Percentiles rank a stretch among this genome's conserved stretches.
Evolutionary conservation across 208 protist genomes (phyloP).

Genomic region (Acanthamoeba healyi): DNA sequence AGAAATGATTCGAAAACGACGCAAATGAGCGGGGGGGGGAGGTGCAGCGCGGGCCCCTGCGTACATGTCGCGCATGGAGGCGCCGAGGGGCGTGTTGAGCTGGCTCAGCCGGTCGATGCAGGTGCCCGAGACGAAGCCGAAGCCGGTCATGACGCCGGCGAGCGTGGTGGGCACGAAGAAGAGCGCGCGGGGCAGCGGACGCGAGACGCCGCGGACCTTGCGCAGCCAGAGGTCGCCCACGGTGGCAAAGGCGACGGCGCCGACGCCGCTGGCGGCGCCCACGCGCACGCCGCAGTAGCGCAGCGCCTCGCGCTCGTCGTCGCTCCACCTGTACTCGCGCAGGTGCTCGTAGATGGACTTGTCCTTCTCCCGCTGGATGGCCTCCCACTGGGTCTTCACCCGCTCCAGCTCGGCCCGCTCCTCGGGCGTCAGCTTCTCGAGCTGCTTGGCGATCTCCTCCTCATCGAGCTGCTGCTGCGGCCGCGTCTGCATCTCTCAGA

Average conservation of each 20-base stretch:
- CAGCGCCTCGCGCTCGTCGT: neutral
- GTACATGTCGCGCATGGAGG: slow-evolving; percentile 9
- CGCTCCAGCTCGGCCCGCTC: neutral
- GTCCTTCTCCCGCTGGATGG: neutral
- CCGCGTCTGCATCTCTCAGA: neutral
- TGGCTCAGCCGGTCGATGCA: neutral
- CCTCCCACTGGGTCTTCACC: slow-evolving; percentile 8
- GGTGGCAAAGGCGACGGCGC: neutral
- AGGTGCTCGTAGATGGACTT: neutral
- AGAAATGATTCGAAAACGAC: neutral
- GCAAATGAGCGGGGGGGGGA: neutral
- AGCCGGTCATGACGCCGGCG: neutral
- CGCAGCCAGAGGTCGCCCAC: neutral
- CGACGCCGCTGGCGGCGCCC: neutral
- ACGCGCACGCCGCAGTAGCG: neutral
- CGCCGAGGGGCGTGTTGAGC: neutral
- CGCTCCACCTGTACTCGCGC: neutral
- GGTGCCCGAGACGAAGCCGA: neutral
- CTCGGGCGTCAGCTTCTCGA: neutral
- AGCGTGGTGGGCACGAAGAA: neutral
- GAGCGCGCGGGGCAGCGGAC: neutral
- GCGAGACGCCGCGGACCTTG: neutral
- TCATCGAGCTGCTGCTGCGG: neutral
- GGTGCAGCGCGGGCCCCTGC: too few relatives aligned
- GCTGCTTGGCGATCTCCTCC: neutral